Conservation (phyloP, 768 basidiomycete species). For the Cystobasidium ongulense region DNA sequence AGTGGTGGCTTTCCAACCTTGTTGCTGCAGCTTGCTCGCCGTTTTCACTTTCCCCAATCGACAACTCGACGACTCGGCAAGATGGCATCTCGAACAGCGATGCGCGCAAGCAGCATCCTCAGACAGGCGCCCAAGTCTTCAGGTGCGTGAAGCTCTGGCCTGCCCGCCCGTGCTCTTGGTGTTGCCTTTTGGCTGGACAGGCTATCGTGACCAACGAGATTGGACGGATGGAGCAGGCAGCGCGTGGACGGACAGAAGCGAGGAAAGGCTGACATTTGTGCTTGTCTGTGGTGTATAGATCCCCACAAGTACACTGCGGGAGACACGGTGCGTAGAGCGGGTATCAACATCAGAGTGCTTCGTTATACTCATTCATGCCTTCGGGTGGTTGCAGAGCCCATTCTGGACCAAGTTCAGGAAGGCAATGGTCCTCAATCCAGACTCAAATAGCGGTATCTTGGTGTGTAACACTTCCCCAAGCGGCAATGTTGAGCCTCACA, state of each 20-base stretch:
- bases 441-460: background rate
- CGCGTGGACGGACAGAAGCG: background rate
- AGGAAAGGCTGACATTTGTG: background rate
- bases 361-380: background rate
- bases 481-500: background rate
- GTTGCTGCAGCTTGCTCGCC: background rate
- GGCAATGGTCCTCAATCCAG: conserved; percentile 25
- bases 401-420: conserved; percentile 30
- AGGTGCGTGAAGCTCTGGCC: background rate
- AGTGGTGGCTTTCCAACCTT: background rate
- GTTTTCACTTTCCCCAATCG: background rate
- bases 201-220: background rate
- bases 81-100: conserved; percentile 1
- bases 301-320: conserved; percentile 18
- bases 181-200: background rate
- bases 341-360: background rate
- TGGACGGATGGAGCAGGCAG: background rate
- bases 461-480: too few species aligned
- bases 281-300: background rate
- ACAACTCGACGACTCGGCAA: background rate
- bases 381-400: conserved; percentile 1
- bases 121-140: conserved; percentile 4
- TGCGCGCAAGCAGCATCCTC: background rate
- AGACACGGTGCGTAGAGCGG: background rate
- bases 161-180: background rate